phyloP scores from a whole-genome alignment of 345 rosid species.

The Euphorbia peplus region DNA sequence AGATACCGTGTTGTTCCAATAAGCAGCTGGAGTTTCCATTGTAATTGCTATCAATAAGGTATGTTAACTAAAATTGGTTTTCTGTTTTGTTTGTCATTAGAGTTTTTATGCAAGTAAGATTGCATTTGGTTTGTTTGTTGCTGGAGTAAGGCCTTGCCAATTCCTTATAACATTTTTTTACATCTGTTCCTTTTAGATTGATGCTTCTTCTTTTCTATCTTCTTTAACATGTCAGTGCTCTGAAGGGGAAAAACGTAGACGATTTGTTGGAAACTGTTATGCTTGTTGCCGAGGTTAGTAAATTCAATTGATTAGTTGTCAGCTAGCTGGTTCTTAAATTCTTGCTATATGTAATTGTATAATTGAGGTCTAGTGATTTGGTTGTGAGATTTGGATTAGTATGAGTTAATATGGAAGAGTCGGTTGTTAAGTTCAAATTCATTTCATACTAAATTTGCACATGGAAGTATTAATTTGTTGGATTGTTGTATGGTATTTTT shows the following conservation, averaged over 20 bases:
- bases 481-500: too few relatives aligned
- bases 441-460: too few relatives aligned
- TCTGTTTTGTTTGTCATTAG: slow-evolving; percentile 11
- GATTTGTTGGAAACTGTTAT: slow-evolving; percentile 89
- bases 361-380: slow-evolving; percentile 6
- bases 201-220: slow-evolving; percentile 25
- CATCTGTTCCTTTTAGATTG: slow-evolving; percentile 15
- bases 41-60: slow-evolving; percentile 94
- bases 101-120: slow-evolving; percentile 14
- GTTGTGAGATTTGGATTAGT: not conserved
- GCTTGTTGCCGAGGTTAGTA: slow-evolving; percentile 98
- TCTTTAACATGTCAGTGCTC: slow-evolving; percentile 83
- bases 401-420: too few relatives aligned
- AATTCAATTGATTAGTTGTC: not conserved
- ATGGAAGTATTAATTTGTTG: too few relatives aligned
- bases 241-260: slow-evolving; percentile 79
- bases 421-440: too few relatives aligned
- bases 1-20: too few relatives aligned
- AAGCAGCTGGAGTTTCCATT: slow-evolving; percentile 94
- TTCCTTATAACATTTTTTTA: slow-evolving; percentile 12
- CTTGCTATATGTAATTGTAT: not conserved
- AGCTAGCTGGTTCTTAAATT: slow-evolving; percentile 13
- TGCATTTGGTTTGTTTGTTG: slow-evolving; percentile 22
- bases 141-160: slow-evolving; percentile 11
- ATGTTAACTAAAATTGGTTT: slow-evolving; percentile 2